A percentile compares a stretch with the other conserved stretches of the same genome.
Conservation (phyloP, 306 rosid species). For the Boehmeria nivea region DNA sequence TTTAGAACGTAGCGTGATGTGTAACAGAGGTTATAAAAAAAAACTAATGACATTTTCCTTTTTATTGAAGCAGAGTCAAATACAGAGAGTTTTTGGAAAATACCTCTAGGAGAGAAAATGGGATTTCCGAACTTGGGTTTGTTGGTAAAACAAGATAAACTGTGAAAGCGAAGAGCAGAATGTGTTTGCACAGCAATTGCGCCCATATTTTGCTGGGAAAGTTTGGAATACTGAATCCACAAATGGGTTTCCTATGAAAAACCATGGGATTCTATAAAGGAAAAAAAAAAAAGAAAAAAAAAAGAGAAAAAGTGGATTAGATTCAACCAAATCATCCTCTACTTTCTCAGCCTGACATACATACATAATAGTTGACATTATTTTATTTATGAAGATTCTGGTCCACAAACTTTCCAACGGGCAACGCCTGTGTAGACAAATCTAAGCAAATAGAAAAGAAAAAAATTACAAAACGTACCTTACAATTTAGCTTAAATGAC, state of each 20-base stretch:
- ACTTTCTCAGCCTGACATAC: neutral
- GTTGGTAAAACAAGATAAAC: constrained; percentile 17
- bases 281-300: neutral
- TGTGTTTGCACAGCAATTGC: constrained; percentile 20
- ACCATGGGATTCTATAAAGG: neutral
- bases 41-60: too few relatives aligned
- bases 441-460: too few relatives aligned
- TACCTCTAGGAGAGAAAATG: constrained; percentile 37
- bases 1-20: too few relatives aligned
- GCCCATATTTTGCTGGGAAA: constrained; percentile 33
- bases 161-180: constrained; percentile 28
- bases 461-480: too few relatives aligned
- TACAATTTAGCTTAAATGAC: too few relatives aligned
- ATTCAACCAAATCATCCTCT: constrained; percentile 1
- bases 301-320: constrained; percentile 1
- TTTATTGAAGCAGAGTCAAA: too few relatives aligned
- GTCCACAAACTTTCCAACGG: neutral
- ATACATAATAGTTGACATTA: neutral
- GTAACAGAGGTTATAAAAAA: too few relatives aligned
- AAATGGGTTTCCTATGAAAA: neutral
- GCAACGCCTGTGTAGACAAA: too few relatives aligned
- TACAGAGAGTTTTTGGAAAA: neutral
- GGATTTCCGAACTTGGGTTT: constrained; percentile 31
- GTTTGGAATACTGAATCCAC: too few relatives aligned
- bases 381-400: neutral